Evolutionary conservation across 768 basidiomycete species (phyloP).

Genomic region (Boletus sp.): DNA sequence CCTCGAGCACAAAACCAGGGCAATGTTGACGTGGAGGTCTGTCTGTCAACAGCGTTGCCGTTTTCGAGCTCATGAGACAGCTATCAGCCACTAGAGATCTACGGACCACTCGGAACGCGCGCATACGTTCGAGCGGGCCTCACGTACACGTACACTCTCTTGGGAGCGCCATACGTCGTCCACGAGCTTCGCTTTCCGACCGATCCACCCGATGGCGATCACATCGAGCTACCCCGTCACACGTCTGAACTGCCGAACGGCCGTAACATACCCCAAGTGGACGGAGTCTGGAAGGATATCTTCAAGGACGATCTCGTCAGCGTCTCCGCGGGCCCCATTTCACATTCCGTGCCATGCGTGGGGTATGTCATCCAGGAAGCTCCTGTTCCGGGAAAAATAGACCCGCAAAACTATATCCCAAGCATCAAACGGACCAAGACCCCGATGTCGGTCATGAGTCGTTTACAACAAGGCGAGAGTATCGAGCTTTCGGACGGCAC

Average conservation of each 20-base stretch:
- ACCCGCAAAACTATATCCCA: conserved; percentile 64
- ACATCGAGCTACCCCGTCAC: conserved; percentile 45
- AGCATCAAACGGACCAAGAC: conserved; percentile 69
- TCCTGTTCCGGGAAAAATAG: conserved; percentile 73
- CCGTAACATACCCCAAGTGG: conserved; percentile 56
- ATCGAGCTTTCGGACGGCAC: conserved; percentile 72
- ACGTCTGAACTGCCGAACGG: conserved; percentile 57
- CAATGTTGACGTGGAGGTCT: conserved; percentile 13
- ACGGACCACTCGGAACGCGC: conserved; percentile 81
- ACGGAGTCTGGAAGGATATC: conserved; percentile 67
- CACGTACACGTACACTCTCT: conserved; percentile 63
- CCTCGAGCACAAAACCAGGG: conserved; percentile 39
- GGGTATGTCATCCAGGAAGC: conserved; percentile 76
- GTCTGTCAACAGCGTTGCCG: conserved; percentile 1
- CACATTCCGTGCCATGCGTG: conserved; percentile 78
- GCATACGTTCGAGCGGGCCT: conserved; percentile 74
- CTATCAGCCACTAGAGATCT: conserved; percentile 71
- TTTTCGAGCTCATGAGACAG: conserved; percentile 9
- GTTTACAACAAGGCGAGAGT: conserved; percentile 62
- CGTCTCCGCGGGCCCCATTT: conserved; percentile 75
- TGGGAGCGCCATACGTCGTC: conserved; percentile 70
- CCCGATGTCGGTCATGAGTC: conserved; percentile 64
- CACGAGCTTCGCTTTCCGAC: conserved; percentile 73
- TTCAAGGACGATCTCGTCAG: conserved; percentile 55
- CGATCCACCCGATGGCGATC: conserved; percentile 56